Base-by-base conservation (phyloP, 352 stramenopile species). In the Globisporangium nodosum region DNA sequence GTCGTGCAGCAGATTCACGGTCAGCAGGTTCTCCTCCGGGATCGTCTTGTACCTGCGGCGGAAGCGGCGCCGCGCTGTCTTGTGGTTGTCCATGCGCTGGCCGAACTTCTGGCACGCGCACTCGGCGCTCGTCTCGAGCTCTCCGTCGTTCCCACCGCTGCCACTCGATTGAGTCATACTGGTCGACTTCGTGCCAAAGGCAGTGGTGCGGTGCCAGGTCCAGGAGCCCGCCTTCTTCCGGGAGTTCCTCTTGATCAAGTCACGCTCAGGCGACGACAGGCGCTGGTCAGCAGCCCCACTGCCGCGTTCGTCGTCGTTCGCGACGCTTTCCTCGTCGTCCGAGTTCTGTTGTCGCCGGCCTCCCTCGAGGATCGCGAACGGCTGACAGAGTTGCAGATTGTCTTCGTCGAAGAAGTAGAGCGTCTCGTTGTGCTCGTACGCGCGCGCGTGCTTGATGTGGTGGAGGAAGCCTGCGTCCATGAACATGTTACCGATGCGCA, bases 401-500 rank as follows among this genome's bases (percentile, higher is more conserved):
- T 65, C 54, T 2, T 72, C 61, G 49, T 78, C 70, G 9, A 74
- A 73, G 39, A 55, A 73, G 54, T 78, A 78, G 13, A 63, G 37
- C 21, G 55, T 49, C 5, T 58, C 58, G 33, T 27, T 58, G 42
- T 66, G 54, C 45, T 74, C 58, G 47, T 74, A 78, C 20, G 45
- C 42, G 8, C 54, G 43, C 6, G 54, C 49, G 49, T 76, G 66
- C 51, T 76, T 75, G 35, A 65, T 47, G 51, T 75, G 66, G 40
- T 78, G 72, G 0, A 81, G 24, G 24, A 73, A 63, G 3, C 67
- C 65, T 1, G 64, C 61, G 40, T 78, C 65, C 55, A 81, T 60
- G 39, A 78, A 48, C 50, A 70, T 54, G 45, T 81, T 81, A 2
- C 69, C 69, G 11, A 81, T 24, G 6, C 72, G 72, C 9, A 81